Conservation (phyloP, 164 flowering plant species). For the Vitis riparia region DNA sequence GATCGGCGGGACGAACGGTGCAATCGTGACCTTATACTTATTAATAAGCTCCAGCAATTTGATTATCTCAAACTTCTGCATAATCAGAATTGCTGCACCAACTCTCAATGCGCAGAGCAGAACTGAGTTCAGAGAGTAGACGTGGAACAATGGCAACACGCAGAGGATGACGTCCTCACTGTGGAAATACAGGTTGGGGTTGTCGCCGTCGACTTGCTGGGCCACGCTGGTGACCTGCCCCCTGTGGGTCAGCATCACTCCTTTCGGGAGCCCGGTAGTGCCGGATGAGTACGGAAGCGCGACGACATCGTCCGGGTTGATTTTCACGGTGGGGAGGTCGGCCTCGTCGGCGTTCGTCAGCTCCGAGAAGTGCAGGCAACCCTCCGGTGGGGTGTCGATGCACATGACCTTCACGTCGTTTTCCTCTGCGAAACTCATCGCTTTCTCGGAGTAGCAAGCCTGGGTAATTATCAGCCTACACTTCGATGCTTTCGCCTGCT, state of each 20-base stretch:
- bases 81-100: slow-evolving; percentile 76
- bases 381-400: slow-evolving; percentile 44
- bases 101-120: slow-evolving; percentile 69
- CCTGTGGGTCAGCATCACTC: slow-evolving; percentile 84
- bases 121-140: slow-evolving; percentile 77
- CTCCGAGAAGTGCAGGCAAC: slow-evolving; percentile 57
- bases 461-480: slow-evolving; percentile 60
- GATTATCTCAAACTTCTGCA: slow-evolving; percentile 74
- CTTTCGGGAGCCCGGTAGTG: slow-evolving; percentile 92
- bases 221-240: slow-evolving; percentile 81
- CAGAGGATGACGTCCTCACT: slow-evolving; percentile 77
- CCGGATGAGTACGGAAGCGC: slow-evolving; percentile 94
- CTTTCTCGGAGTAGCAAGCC: slow-evolving; percentile 48
- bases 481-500: slow-evolving; percentile 62
- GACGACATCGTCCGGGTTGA: slow-evolving; percentile 71
- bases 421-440: slow-evolving; percentile 34
- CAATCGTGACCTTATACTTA: slow-evolving; percentile 65
- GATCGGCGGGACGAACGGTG: slow-evolving; percentile 90
- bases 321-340: slow-evolving; percentile 48
- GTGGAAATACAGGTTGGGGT: slow-evolving; percentile 66
- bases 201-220: slow-evolving; percentile 94
- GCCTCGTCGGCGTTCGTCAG: slow-evolving; percentile 48
- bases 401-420: slow-evolving; percentile 43
- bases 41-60: slow-evolving; percentile 59
- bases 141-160: slow-evolving; percentile 80